Evolutionary conservation across 2,329 filamentous ascomycete genomes (phyloP).

Genomic region (Fusarium coicis): DNA sequence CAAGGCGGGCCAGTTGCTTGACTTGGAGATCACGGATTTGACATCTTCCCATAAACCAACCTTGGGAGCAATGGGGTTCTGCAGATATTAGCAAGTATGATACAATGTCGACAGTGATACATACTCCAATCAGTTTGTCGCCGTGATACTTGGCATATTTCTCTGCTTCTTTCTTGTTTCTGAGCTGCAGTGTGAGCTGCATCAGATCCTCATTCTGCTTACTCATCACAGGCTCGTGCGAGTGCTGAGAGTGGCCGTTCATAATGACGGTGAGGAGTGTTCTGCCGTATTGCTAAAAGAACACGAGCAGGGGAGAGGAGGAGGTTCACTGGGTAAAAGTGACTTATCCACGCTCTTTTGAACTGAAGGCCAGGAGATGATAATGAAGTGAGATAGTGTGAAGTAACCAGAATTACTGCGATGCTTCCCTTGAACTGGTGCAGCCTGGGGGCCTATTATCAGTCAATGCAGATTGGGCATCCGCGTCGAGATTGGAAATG

Average conservation of each 20-base stretch:
- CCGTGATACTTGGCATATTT: conserved; percentile 16
- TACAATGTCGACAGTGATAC: not conserved
- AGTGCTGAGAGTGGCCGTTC: not conserved
- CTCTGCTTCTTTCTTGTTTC: conserved; percentile 2
- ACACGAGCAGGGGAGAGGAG: not conserved
- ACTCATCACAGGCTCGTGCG: not conserved
- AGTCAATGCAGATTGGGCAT: not conserved
- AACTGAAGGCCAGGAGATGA: not conserved
- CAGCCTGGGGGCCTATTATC: not conserved
- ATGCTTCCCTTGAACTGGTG: not conserved
- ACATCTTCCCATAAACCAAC: conserved; percentile 2
- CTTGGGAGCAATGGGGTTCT: not conserved
- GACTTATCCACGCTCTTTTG: not conserved
- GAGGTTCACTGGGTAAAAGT: not conserved
- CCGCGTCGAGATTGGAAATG: not conserved
- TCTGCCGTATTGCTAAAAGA: not conserved
- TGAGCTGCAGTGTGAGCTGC: conserved; percentile 7
- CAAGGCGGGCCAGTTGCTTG: conserved; percentile 1
- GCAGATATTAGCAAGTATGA: not conserved
- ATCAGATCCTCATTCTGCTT: conserved; percentile 7
- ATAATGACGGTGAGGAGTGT: not conserved
- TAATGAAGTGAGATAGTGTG: not conserved
- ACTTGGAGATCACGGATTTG: not conserved
- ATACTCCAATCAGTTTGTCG: conserved; percentile 12
- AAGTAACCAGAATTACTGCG: too few relatives aligned